Percentiles rank a stretch among this genome's conserved stretches.
These are phyloP conservation scores for Rhizopus arrhizus DNA, from an alignment of 371 early-diverging fungal species.

Conservation along the genomic window DNA sequence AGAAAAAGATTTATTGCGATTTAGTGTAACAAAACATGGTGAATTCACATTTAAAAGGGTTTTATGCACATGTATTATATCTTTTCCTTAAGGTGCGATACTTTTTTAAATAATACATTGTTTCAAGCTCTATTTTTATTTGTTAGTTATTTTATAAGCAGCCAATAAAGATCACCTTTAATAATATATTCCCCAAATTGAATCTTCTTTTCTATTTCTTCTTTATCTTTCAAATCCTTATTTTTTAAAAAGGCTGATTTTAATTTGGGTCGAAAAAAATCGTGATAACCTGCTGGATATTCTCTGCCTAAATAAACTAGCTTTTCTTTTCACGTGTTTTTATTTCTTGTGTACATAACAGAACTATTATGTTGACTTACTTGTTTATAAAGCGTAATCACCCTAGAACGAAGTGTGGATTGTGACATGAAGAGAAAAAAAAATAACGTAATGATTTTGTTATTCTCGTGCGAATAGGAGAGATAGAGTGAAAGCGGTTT, in stretches of 20 bases:
- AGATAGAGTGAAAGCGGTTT: not conserved
- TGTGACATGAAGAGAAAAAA: not conserved
- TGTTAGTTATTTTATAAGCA: not conserved
- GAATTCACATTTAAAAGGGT: conserved; percentile 23
- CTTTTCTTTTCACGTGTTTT: conserved; percentile 26
- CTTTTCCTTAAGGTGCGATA: conserved; percentile 68
- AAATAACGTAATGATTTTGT: not conserved
- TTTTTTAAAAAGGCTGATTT: conserved; percentile 72
- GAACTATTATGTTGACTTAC: not conserved
- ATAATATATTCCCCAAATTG: conserved; percentile 65
- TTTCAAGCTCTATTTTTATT: conserved; percentile 61
- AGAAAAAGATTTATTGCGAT: conserved; percentile 2
- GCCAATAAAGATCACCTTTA: conserved; percentile 46
- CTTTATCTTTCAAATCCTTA: conserved; percentile 49
- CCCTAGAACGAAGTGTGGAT: conserved; percentile 10
- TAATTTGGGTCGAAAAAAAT: conserved; percentile 61
- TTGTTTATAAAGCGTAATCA: conserved; percentile 23
- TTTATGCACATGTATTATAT: conserved; percentile 47
- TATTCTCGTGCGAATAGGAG: too few species aligned
- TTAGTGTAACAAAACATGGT: conserved; percentile 19
- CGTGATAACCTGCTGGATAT: conserved; percentile 59
- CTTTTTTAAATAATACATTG: conserved; percentile 74
- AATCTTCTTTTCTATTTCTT: conserved; percentile 66
- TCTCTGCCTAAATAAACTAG: conserved; percentile 63
- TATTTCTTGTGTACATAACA: not conserved